phyloP scores from a whole-genome alignment of 2,329 filamentous ascomycete species.

The Hypoxylon sp. region DNA sequence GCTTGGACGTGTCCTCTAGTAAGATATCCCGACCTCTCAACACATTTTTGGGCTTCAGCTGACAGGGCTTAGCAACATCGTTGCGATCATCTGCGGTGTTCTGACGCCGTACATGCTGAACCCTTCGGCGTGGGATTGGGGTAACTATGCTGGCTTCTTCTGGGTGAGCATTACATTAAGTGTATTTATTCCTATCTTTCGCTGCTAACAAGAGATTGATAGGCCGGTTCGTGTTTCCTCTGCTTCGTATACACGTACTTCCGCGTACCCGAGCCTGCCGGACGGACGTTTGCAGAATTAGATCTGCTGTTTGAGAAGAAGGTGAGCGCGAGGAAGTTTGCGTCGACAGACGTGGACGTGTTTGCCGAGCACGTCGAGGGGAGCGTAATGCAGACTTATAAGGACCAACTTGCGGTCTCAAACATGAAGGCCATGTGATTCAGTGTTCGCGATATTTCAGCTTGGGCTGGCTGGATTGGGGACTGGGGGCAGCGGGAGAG shows the following conservation, averaged over 20 bases:
- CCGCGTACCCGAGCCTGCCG: constrained; percentile 82
- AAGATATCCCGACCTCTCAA: constrained; percentile 44
- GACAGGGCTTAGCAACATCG: constrained; percentile 71
- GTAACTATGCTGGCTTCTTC: constrained; percentile 89
- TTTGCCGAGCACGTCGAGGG: constrained; percentile 65
- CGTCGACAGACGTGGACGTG: constrained; percentile 67
- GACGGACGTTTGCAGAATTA: constrained; percentile 86
- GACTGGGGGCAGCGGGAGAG: constrained; percentile 5
- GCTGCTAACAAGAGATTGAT: constrained; percentile 25
- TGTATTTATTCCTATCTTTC: not conserved
- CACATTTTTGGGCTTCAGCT: constrained; percentile 5
- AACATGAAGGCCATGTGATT: constrained; percentile 46
- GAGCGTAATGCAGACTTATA: constrained; percentile 63
- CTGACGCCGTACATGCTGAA: constrained; percentile 95
- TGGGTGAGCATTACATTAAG: constrained; percentile 64
- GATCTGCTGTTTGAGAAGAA: constrained; percentile 85
- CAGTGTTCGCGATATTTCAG: not conserved
- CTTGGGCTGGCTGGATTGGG: not conserved
- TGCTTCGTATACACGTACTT: constrained; percentile 88
- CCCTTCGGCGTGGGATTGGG: constrained; percentile 87
- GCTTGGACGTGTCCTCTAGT: constrained; percentile 82
- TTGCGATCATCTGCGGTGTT: constrained; percentile 83
- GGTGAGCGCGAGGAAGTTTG: constrained; percentile 79
- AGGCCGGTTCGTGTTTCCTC: constrained; percentile 80
- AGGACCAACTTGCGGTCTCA: constrained; percentile 54